Conservation (phyloP, 768 basidiomycete species). For the Asterophora lycoperdoides region DNA sequence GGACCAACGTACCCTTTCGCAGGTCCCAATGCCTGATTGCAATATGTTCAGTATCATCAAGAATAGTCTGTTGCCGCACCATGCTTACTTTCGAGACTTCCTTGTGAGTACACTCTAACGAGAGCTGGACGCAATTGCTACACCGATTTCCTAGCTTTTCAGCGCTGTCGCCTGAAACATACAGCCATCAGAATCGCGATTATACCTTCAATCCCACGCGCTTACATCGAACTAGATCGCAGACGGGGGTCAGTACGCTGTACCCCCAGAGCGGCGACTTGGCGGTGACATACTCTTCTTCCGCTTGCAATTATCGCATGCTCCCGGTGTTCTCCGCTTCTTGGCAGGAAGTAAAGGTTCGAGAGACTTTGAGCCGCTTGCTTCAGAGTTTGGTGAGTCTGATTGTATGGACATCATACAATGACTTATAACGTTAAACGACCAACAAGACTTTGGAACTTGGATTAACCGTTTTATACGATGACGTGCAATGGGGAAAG, state of each 20-base stretch:
- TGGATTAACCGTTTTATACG: too few relatives aligned
- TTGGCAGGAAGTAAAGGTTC: constrained; percentile 25
- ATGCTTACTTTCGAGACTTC: constrained; percentile 58
- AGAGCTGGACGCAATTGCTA: constrained; percentile 57
- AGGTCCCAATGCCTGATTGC: constrained; percentile 47
- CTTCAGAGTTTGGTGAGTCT: background rate
- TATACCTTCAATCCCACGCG: background rate
- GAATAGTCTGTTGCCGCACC: background rate
- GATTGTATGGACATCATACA: constrained; percentile 2
- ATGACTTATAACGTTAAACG: too few relatives aligned
- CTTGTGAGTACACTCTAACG: constrained; percentile 61
- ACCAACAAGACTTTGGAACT: too few relatives aligned
- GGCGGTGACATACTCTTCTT: constrained; percentile 55
- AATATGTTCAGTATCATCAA: background rate
- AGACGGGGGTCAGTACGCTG: background rate
- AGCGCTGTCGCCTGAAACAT: constrained; percentile 56
- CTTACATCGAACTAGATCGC: constrained; percentile 31
- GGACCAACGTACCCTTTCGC: constrained; percentile 48
- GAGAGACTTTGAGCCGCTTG: background rate
- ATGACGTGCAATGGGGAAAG: too few relatives aligned
- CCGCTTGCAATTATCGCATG: constrained; percentile 68
- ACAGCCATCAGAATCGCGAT: too few relatives aligned
- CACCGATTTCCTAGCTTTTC: constrained; percentile 60
- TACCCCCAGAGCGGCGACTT: too few relatives aligned
- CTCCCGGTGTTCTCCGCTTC: constrained; percentile 58